Evolutionary conservation across 768 basidiomycete species (phyloP).

Genomic region (Naganishia randhawae): DNA sequence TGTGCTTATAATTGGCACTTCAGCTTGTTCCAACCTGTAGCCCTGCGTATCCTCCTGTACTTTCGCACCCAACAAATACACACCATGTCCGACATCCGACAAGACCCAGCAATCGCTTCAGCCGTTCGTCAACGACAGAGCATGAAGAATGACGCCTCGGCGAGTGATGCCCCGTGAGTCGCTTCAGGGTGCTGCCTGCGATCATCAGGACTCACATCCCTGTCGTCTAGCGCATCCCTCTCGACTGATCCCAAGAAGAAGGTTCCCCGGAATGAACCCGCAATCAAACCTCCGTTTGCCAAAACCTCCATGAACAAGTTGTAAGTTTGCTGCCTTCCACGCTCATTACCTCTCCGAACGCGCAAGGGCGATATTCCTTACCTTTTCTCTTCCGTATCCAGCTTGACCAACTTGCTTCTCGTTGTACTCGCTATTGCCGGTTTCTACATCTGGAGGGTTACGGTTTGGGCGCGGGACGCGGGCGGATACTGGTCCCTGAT

Average conservation of each 20-base stretch:
- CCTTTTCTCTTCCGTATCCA: constrained; percentile 17
- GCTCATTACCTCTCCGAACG: background rate
- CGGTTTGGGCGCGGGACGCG: constrained; percentile 44
- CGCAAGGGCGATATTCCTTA: background rate
- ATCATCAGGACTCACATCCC: background rate
- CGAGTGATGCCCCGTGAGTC: constrained; percentile 7
- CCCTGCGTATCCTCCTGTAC: background rate
- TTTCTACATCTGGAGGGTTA: constrained; percentile 47
- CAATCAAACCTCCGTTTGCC: constrained; percentile 46
- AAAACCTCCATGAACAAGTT: constrained; percentile 48
- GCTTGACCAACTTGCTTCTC: constrained; percentile 47
- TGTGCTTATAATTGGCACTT: background rate
- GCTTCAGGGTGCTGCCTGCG: background rate
- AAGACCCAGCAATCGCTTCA: constrained; percentile 1
- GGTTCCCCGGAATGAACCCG: constrained; percentile 39
- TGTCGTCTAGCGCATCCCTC: constrained; percentile 38
- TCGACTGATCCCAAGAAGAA: constrained; percentile 40
- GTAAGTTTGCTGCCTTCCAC: constrained; percentile 36
- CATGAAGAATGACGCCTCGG: constrained; percentile 1
- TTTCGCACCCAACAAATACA: background rate
- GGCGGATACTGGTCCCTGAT: constrained; percentile 50
- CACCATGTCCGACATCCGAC: background rate
- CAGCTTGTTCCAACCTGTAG: too few relatives aligned
- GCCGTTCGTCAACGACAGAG: constrained; percentile 15
- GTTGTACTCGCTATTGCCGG: constrained; percentile 36